Base-by-base conservation (phyloP, 768 basidiomycete genomes). In the Amyloporia xantha region DNA sequence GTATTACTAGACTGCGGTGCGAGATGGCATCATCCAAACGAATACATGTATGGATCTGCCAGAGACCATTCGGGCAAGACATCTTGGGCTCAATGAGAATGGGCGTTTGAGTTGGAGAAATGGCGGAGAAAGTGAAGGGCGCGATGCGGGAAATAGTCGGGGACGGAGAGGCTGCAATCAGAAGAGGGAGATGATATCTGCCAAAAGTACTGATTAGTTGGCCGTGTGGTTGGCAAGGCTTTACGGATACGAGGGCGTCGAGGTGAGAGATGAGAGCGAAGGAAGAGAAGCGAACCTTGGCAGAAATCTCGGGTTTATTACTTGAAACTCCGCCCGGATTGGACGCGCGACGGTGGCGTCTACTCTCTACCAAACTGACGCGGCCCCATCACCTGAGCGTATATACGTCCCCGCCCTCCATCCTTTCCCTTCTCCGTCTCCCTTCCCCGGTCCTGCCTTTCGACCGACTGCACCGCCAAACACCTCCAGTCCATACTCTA, bases 281-380 rank as follows among this genome's bases (percentile, higher is more conserved):
- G 46, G 23, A 38, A 15, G 26, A 15, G 25, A 48, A 38, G 21
- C 28, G n/a, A 27, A 23, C 27, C 30, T 19, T 27, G 20, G 54
- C 55, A 50, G 58, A 59, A 61, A 59, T 57, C 60, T 61, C 60
- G 60, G 60, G 45, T 35, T 48, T 51, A 44, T n/a, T 53, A 38
- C 52, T 57, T 61, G 26, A 52, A 57, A 61, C 57, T 58, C 60
- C 58, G 58, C 53, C 43, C 44, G n/a, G 37, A 12, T 36, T 47
- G 44, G 50, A 52, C 55, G 52, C 52, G 43, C 33, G 41, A 36
- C 33, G 28, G 23, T 42, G 40, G 55, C 56, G 56, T 53, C 48
- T 54, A 44, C 47, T 40, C 44, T 53, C 27, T n/a, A 37, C 26
- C 44, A 56, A 57, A 57, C 57, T 61, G 55, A 61, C 60, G 60